Evolutionary conservation across 306 rosid genomes (phyloP).

Genomic region (Vachellia pachyceras): DNA sequence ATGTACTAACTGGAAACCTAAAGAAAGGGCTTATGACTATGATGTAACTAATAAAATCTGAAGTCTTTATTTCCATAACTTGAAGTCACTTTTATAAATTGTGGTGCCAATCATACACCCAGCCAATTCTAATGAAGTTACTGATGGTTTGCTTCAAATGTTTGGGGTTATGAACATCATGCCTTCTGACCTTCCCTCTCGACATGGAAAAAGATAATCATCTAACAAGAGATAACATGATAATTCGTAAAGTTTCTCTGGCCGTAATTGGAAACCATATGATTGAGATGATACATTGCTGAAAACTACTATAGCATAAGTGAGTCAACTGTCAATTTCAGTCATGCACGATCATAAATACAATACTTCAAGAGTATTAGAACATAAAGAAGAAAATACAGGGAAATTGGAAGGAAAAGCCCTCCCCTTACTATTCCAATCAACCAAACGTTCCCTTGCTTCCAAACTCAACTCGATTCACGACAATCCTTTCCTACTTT

Average conservation of each 20-base stretch:
- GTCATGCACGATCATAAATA: background rate
- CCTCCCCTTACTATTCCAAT: background rate
- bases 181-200: background rate
- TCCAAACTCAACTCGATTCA: background rate
- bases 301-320: background rate
- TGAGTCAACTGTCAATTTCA: background rate
- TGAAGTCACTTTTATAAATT: background rate
- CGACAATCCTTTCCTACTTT: constrained; percentile 14
- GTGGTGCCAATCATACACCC: background rate
- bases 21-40: constrained; percentile 5
- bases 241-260: background rate
- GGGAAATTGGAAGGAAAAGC: background rate
- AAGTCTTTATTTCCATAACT: background rate
- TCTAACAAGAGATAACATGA: constrained; percentile 1
- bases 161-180: constrained; percentile 20
- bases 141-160: constrained; percentile 3
- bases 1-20: background rate
- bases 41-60: background rate
- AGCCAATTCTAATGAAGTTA: background rate
- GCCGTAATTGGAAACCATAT: background rate
- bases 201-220: background rate
- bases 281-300: background rate
- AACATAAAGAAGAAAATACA: background rate
- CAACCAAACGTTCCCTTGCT: constrained; percentile 2
- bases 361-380: background rate